Conservation (phyloP, 1,139 yeast genomes). For the Candida sp. region DNA sequence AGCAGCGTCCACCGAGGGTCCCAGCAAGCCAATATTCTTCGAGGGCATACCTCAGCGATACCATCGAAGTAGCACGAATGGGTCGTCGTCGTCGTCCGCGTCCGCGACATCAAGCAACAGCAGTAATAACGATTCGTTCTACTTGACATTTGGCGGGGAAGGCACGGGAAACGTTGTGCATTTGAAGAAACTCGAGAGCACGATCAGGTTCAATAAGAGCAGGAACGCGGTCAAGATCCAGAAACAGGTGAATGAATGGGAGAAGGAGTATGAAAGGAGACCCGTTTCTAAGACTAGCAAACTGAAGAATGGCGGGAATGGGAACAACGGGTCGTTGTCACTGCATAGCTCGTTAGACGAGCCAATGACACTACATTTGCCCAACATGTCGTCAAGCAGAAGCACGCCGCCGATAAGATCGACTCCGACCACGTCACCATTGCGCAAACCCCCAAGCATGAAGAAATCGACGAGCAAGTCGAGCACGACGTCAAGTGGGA, state of each 20-base stretch:
- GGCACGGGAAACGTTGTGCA: slow-evolving; percentile 19
- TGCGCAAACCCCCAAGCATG: slow-evolving; percentile 5
- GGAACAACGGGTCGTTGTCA: too few species aligned
- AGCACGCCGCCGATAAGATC: neutral
- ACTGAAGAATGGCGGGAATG: neutral
- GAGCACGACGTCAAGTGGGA: neutral
- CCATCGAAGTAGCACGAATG: slow-evolving; percentile 11
- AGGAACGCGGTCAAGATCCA: slow-evolving; percentile 31
- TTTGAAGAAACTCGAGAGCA: slow-evolving; percentile 30
- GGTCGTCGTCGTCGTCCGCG: neutral
- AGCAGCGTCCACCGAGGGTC: slow-evolving; percentile 29
- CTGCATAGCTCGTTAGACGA: neutral
- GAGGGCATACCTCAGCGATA: slow-evolving; percentile 44
- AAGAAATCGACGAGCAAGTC: neutral
- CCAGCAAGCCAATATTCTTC: slow-evolving; percentile 32
- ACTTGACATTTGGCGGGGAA: slow-evolving; percentile 23
- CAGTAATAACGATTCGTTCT: slow-evolving; percentile 30
- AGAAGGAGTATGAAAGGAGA: slow-evolving; percentile 10
- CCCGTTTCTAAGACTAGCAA: neutral
- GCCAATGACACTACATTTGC: slow-evolving; percentile 3
- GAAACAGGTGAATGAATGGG: slow-evolving; percentile 19
- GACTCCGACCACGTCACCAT: slow-evolving; percentile 2
- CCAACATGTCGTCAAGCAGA: neutral
- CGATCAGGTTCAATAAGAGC: slow-evolving; percentile 42
- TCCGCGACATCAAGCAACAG: neutral